Evolutionary conservation across 257 asterid genomes (phyloP).

Genomic region (Hygrophila difformis): DNA sequence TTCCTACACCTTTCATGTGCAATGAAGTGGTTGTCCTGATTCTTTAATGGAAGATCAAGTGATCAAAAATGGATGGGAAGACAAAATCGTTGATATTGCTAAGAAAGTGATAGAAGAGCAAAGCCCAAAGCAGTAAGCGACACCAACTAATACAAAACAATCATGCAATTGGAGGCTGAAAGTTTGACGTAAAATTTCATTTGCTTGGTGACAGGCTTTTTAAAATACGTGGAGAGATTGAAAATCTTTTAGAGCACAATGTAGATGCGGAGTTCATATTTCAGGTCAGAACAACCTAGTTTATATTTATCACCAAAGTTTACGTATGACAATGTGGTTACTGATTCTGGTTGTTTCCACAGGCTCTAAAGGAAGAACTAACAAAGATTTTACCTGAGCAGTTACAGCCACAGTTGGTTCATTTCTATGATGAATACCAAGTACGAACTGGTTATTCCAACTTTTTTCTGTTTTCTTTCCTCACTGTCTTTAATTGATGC

Average conservation of each 20-base stretch:
- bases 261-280: slow-evolving; percentile 70
- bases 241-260: slow-evolving; percentile 70
- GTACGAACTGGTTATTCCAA: slow-evolving; percentile 23
- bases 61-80: slow-evolving; percentile 83
- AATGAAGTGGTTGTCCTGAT: slow-evolving; percentile 15
- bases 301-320: slow-evolving; percentile 6
- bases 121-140: slow-evolving; percentile 76
- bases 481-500: background rate
- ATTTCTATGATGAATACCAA: slow-evolving; percentile 45
- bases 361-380: slow-evolving; percentile 59
- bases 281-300: slow-evolving; percentile 33
- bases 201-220: slow-evolving; percentile 38
- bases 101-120: slow-evolving; percentile 59
- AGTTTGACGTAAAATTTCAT: too few relatives aligned
- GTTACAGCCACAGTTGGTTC: slow-evolving; percentile 39
- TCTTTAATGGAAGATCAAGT: slow-evolving; percentile 44
- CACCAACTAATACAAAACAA: background rate
- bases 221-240: slow-evolving; percentile 63
- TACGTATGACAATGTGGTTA: slow-evolving; percentile 14
- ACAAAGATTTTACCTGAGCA: slow-evolving; percentile 50
- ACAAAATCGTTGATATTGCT: slow-evolving; percentile 61
- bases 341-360: slow-evolving; percentile 11
- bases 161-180: background rate
- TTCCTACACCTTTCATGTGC: slow-evolving; percentile 11
- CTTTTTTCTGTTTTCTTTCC: background rate